Conservation (phyloP, 2,329 filamentous ascomycete species). For the Beauveria sp. region DNA sequence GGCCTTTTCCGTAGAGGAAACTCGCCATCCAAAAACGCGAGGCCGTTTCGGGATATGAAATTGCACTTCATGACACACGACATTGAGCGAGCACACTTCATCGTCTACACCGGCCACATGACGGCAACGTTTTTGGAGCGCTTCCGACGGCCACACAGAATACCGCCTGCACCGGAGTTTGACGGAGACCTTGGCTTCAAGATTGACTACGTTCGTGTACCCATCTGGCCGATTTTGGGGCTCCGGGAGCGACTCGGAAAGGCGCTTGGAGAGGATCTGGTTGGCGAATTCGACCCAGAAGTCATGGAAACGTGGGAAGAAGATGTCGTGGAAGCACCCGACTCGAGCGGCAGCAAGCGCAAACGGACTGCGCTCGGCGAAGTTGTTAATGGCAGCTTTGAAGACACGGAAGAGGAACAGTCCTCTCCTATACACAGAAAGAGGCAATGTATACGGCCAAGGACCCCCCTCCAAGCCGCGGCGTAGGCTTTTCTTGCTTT, state of each 20-base stretch:
- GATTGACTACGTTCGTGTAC: constrained; percentile 41
- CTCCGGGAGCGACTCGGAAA: constrained; percentile 47
- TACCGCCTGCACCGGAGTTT: constrained; percentile 21
- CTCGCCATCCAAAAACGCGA: constrained; percentile 19
- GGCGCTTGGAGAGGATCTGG: constrained; percentile 43
- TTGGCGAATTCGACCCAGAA: constrained; percentile 33
- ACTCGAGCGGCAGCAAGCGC: constrained; percentile 27
- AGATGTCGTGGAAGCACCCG: constrained; percentile 21
- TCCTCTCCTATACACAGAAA: constrained; percentile 21
- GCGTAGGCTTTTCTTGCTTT: background rate
- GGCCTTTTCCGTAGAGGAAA: constrained; percentile 18
- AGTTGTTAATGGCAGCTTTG: constrained; percentile 34
- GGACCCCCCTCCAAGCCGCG: background rate
- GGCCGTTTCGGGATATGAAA: constrained; percentile 38
- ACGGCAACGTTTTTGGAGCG: constrained; percentile 40
- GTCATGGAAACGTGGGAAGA: constrained; percentile 40
- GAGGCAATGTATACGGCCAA: constrained; percentile 24
- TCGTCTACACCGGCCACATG: constrained; percentile 45
- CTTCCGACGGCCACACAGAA: constrained; percentile 41
- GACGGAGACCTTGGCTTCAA: constrained; percentile 29
- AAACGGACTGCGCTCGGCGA: constrained; percentile 30
- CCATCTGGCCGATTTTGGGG: constrained; percentile 47
- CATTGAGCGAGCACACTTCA: constrained; percentile 39
- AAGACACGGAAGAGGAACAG: constrained; percentile 27
- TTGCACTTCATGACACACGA: constrained; percentile 46